Percentiles rank a stretch among this genome's conserved stretches.
Conservation (phyloP, 2,329 filamentous ascomycete species). For the Phaeosphaeriaceae sp. region DNA sequence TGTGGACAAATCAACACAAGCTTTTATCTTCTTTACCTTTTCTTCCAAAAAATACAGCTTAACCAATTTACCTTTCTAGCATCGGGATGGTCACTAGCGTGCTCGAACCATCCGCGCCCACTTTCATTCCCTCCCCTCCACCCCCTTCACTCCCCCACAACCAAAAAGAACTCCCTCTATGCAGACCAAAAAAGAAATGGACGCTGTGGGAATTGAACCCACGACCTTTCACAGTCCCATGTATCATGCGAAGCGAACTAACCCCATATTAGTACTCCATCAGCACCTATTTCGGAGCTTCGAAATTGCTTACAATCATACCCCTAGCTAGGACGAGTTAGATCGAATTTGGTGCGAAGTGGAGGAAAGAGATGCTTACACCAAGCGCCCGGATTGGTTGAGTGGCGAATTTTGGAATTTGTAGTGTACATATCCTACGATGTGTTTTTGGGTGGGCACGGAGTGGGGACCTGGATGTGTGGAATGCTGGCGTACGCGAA, state of each 20-base stretch:
- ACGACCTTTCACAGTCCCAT: slow-evolving; percentile 10
- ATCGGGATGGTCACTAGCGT: no score
- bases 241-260: slow-evolving; percentile 12
- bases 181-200: slow-evolving; percentile 1
- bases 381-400: slow-evolving; percentile 5
- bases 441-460: no score
- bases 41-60: no score
- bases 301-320: not conserved
- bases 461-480: no score
- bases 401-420: not conserved
- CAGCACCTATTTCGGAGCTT: no score
- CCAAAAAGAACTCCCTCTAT: not conserved
- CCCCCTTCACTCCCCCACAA: not conserved
- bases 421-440: no score
- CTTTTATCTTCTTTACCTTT: no score
- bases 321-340: slow-evolving; percentile 6
- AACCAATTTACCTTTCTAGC: no score
- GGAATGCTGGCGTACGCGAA: no score
- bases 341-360: not conserved
- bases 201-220: slow-evolving; percentile 23
- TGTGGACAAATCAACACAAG: no score
- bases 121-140: no score
- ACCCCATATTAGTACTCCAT: not conserved
- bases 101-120: no score
- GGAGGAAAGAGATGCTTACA: not conserved